These are phyloP conservation scores for Microsporum canis DNA, from an alignment of 2,329 filamentous ascomycete genomes.

Conservation along the genomic window DNA sequence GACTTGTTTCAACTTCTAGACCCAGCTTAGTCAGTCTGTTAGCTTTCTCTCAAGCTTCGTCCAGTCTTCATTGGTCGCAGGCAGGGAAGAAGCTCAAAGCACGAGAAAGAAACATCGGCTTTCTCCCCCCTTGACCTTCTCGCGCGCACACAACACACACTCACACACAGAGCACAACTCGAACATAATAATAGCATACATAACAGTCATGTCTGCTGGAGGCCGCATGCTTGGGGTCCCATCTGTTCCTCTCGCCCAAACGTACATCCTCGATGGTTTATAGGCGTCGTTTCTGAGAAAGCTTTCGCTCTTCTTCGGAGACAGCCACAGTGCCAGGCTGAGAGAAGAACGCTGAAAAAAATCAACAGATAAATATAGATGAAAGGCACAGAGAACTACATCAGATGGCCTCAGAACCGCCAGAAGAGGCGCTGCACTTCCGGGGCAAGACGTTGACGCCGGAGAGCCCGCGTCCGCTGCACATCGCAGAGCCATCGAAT, in stretches of 20 bases:
- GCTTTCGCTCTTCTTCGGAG: not conserved
- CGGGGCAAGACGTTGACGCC: slow-evolving; percentile 56
- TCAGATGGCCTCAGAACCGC: slow-evolving; percentile 45
- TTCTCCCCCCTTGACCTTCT: not conserved
- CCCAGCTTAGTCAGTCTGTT: not conserved
- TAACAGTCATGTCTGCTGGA: not conserved
- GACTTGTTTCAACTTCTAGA: not conserved
- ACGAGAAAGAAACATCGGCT: not conserved
- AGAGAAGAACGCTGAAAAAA: not conserved
- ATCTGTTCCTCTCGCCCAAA: not conserved
- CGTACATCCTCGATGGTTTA: not conserved
- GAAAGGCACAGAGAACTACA: not conserved
- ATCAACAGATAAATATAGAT: not conserved
- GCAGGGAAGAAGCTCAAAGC: not conserved
- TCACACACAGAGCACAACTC: not conserved
- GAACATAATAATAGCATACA: no score
- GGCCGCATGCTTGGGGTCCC: not conserved
- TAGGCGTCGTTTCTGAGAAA: not conserved
- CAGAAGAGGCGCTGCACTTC: slow-evolving; percentile 44
- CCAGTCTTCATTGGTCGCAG: not conserved
- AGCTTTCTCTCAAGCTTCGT: not conserved
- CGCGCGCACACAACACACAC: not conserved
- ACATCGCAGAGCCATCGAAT: slow-evolving; percentile 55
- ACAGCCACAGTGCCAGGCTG: not conserved
- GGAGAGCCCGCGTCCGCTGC: slow-evolving; percentile 58